Percentiles rank a stretch among this genome's conserved stretches.
Conservation (phyloP, 495 filamentous ascomycete species). For the Letharia lupina region DNA sequence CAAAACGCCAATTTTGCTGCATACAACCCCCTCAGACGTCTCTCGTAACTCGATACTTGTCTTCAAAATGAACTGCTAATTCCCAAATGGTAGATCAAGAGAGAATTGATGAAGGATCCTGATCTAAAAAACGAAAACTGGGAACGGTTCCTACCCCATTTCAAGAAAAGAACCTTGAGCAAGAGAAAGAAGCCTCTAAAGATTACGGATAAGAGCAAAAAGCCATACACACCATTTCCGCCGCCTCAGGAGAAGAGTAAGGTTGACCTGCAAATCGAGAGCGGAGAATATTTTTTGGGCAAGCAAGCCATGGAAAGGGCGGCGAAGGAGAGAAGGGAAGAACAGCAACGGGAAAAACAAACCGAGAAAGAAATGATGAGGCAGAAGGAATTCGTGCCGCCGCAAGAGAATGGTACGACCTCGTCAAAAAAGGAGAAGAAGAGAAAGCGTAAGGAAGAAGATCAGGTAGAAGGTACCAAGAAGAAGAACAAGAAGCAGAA, state of each 20-base stretch:
- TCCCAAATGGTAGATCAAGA: constrained; percentile 54
- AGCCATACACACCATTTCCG: constrained; percentile 77
- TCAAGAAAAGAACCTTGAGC: constrained; percentile 89
- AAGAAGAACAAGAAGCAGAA: constrained; percentile 38
- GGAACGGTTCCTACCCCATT: constrained; percentile 94
- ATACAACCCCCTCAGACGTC: too few species aligned
- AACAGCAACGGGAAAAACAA: constrained; percentile 75
- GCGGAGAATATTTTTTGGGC: constrained; percentile 88
- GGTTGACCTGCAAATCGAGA: constrained; percentile 96
- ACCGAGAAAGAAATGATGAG: constrained; percentile 80
- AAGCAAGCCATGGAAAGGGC: constrained; percentile 86
- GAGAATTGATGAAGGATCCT: constrained; percentile 93
- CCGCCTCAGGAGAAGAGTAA: constrained; percentile 85
- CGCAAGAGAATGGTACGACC: constrained; percentile 54
- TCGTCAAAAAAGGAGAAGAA: constrained; percentile 48
- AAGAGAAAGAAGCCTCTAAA: constrained; percentile 76
- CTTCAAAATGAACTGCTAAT: background rate
- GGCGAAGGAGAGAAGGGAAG: constrained; percentile 66
- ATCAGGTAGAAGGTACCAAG: constrained; percentile 40
- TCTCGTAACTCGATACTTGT: too few species aligned
- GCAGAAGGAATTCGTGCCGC: constrained; percentile 77
- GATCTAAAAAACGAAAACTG: constrained; percentile 79
- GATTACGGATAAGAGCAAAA: constrained; percentile 89
- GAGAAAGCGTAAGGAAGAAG: constrained; percentile 51
- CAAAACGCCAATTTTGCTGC: background rate